Conservation (phyloP, 768 basidiomycete species). For the Pleurotus tuoliensis region DNA sequence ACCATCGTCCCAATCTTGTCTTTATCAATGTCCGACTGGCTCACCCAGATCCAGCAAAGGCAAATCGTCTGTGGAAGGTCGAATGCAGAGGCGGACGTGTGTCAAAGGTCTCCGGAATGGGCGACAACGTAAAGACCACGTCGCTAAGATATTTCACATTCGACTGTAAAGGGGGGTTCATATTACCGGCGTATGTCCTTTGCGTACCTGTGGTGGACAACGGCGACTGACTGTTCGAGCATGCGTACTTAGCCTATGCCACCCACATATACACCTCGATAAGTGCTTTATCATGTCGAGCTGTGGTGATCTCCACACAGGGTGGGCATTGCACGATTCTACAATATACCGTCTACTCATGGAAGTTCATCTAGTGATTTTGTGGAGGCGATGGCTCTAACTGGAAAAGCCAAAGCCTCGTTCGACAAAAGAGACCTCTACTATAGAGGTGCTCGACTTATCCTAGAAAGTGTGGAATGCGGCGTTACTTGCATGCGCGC, state of each 20-base stretch:
- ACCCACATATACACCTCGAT: constrained; percentile 65
- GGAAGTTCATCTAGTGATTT: constrained; percentile 40
- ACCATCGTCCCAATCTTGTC: neutral
- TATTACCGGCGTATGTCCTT: constrained; percentile 32
- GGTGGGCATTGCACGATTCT: constrained; percentile 32
- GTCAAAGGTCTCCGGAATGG: constrained; percentile 15
- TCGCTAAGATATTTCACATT: constrained; percentile 9
- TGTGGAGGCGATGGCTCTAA: constrained; percentile 50
- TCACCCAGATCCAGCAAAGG: constrained; percentile 20
- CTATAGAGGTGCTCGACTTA: constrained; percentile 46
- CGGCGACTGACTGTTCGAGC: neutral
- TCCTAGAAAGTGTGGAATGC: constrained; percentile 52
- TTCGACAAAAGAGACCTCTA: constrained; percentile 48
- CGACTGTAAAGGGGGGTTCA: constrained; percentile 26
- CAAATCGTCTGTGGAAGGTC: constrained; percentile 26
- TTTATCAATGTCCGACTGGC: constrained; percentile 25
- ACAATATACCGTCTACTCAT: constrained; percentile 1
- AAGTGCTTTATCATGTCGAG: constrained; percentile 63
- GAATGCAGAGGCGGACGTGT: constrained; percentile 26
- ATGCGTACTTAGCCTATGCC: constrained; percentile 36
- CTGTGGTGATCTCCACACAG: constrained; percentile 46
- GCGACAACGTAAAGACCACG: constrained; percentile 3
- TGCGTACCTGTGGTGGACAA: no score
- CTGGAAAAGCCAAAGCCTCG: constrained; percentile 44
- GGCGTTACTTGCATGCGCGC: constrained; percentile 67